Evolutionary conservation across 2,329 filamentous ascomycete species (phyloP), one percentile per base, ranked within the genome.

Genomic region (Cadophora gregata): DNA sequence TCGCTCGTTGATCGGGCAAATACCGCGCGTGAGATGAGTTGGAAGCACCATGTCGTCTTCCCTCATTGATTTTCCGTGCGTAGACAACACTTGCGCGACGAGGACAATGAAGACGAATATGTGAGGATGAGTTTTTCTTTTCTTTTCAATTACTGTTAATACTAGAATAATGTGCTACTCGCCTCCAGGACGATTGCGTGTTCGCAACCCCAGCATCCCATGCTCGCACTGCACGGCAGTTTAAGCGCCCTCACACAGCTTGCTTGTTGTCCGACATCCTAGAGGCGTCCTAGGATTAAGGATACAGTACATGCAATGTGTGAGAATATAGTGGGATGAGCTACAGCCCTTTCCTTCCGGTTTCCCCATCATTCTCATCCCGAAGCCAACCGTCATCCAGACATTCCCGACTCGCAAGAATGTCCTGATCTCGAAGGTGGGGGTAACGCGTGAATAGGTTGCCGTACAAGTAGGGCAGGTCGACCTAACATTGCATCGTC

Each of bases 321-420:
- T 69, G 66, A 67, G 71, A 70, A 75, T 73, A 71, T 71, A 74
- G 73, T 75, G 73, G 72, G 73, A 75, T 75, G 74, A 74, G 61
- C 74, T 75, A 74, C 71, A 72, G 62, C 71, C 70, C 62, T 67
- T 67, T 64, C 64, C 29, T 62, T 48, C 53, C 45, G 31, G 24
- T 59, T 33, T 62, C 59, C 59, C 55, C n/a, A 45, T 67, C 62
- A 59, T 36, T 64, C 59, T 38, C 25, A 21, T 63, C 48, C 42
- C 58, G 33, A n/a, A n/a, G 24, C 45, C 51, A 63, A 59, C 59
- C 51, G 38, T 33, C 42, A 36, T 55, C 58, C 60, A 59, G 64
- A 63, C 25, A 59, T 60, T 67, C 67, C 69, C 65, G 68, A 53
- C 68, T 71, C 63, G 70, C 71, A 69, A 67, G 69, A 64, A 48